Base-by-base conservation (phyloP, 441 rosid species). In the Erodium texanum region DNA sequence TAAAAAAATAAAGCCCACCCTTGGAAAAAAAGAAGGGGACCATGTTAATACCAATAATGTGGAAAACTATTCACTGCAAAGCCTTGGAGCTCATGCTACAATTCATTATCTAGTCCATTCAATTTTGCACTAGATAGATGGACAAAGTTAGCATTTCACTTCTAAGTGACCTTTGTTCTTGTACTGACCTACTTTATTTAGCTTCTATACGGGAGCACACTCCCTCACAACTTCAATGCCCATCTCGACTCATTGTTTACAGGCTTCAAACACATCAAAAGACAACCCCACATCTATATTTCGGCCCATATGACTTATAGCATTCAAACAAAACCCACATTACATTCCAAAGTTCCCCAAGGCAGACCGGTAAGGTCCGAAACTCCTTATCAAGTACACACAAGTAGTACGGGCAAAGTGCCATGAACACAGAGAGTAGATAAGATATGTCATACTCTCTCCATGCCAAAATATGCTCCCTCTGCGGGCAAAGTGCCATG, bases 1-100 rank as follows among this genome's bases (percentile, higher is more conserved):
- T 69, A 62, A 22, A 70, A 36, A 67, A 72, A 15, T 29, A 3
- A 65, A 27, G 67, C 66, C 62, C 68, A 63, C 50, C 24, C 24
- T 24, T 16, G 41, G 41, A 0, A 7, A 43, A 27, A 52, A 20
- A 58, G 18, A 3, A 14, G 7, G 18, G 15, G 54, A 45, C 14
- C 54, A 45, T 58, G 24, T 23, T 27, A 9, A 58, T 20, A 11
- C 12, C 27, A 58, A 23, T 20, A 11, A 22, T 20, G 62, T 58
- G 20, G 27, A 58, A 56, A 58, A 23, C 27, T 22, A 11, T 19
- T 56, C 62, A 19, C 62, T 56, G 24, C 11, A 18, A 56, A 56
- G 12, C 10, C 62, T 19, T 19, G 62, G 54, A 45, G 54, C 18
- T 45, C 54, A 15, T 14, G 54, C 18, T 45, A 45, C 16, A 14